Percentiles rank a stretch among this genome's conserved stretches.
Conservation (phyloP, 2,329 filamentous ascomycete species). For the Fusarium bulbicola region DNA sequence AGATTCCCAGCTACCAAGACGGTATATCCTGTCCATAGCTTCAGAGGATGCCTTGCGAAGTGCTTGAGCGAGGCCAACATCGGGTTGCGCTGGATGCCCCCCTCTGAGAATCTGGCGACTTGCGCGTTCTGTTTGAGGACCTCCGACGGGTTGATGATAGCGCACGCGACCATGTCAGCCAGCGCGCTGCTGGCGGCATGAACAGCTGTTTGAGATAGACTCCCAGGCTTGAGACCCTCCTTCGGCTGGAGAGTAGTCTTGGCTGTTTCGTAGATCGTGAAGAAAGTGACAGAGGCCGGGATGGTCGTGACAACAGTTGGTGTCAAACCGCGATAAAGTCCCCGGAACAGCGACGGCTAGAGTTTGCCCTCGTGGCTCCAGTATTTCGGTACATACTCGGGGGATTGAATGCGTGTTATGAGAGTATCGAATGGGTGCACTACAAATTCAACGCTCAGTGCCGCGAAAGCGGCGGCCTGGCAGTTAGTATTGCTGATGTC, state of each 20-base stretch:
- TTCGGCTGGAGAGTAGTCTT: conserved; percentile 2
- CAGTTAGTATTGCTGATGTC: not conserved
- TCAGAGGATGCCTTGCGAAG: conserved; percentile 17
- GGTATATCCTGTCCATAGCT: conserved; percentile 24
- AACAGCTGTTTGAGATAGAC: not conserved
- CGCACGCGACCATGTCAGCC: conserved; percentile 26
- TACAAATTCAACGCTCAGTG: conserved; percentile 21
- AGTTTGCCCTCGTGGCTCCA: conserved; percentile 10
- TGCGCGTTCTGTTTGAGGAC: conserved; percentile 26
- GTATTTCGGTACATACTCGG: conserved; percentile 14
- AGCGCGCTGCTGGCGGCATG: conserved; percentile 21
- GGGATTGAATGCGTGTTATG: conserved; percentile 25
- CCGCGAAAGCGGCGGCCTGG: conserved; percentile 16
- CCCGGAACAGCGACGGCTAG: not conserved
- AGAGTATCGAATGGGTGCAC: conserved; percentile 30
- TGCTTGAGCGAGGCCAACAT: conserved; percentile 8
- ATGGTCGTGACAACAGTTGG: conserved; percentile 23
- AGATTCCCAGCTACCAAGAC: conserved; percentile 25
- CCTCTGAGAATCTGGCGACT: conserved; percentile 13
- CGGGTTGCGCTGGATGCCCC: not conserved
- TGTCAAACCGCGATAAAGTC: conserved; percentile 21
- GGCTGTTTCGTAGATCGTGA: conserved; percentile 18
- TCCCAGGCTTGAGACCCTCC: not conserved
- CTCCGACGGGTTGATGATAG: conserved; percentile 29
- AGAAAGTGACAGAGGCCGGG: conserved; percentile 24